phyloP scores from a whole-genome alignment of 2,329 filamentous ascomycete genomes.

The Aspergillus fumigatus region DNA sequence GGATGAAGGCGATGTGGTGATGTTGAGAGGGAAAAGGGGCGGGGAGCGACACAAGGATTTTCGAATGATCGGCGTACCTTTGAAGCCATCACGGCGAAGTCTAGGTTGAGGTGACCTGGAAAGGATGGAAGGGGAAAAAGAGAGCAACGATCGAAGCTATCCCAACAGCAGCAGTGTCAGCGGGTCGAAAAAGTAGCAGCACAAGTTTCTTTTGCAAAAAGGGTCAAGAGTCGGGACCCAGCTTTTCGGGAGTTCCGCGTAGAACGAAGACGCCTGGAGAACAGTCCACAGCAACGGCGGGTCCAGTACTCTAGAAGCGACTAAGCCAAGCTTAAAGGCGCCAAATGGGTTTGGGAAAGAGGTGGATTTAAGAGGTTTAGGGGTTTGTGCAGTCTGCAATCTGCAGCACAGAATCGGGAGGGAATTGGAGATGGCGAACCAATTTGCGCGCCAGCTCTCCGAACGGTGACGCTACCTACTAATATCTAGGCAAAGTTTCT shows the following conservation, averaged over 20 bases:
- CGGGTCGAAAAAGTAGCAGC: constrained; percentile 20
- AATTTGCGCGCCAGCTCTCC: not conserved
- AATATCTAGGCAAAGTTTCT: not conserved
- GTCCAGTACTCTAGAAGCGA: constrained; percentile 15
- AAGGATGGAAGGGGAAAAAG: constrained; percentile 7
- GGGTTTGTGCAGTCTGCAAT: constrained; percentile 1
- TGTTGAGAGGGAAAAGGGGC: constrained; percentile 4
- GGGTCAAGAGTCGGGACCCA: constrained; percentile 25
- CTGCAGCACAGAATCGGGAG: not conserved
- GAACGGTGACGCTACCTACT: not conserved
- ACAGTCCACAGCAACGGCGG: constrained; percentile 24
- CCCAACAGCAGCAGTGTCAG: constrained; percentile 16
- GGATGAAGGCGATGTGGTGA: constrained; percentile 6
- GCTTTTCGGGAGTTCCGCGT: constrained; percentile 23
- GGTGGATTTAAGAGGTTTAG: constrained; percentile 17
- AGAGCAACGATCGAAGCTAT: constrained; percentile 21
- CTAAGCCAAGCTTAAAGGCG: constrained; percentile 26
- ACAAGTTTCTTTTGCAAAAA: constrained; percentile 25
- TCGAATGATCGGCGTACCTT: constrained; percentile 20
- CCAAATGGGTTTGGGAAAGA: constrained; percentile 15
- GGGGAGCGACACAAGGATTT: not conserved
- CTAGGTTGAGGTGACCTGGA: constrained; percentile 7
- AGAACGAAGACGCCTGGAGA: constrained; percentile 20
- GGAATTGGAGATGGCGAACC: not conserved
- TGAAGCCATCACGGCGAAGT: constrained; percentile 24